A percentile compares a stretch with the other conserved stretches of the same genome.
These are phyloP conservation scores for Microbotryomycetes sp. DNA, from an alignment of 1,284 basidiomycete genomes.

Conservation along the genomic window DNA sequence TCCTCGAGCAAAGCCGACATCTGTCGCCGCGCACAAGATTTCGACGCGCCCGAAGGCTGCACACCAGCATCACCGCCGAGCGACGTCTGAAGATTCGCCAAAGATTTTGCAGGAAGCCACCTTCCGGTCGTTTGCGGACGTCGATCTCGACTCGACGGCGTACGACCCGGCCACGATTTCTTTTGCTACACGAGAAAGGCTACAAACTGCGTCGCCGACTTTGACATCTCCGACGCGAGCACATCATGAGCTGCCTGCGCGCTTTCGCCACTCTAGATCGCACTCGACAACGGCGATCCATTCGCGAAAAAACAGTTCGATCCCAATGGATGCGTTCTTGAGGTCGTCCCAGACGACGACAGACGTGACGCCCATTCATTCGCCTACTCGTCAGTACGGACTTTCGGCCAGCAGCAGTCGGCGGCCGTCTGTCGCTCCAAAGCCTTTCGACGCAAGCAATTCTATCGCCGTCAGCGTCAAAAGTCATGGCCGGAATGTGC, in stretches of 20 bases:
- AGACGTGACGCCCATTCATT: constrained; percentile 1
- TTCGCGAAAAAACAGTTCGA: not conserved
- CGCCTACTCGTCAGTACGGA: not conserved
- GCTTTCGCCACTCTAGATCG: not conserved
- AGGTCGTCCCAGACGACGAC: not conserved
- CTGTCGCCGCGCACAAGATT: not conserved
- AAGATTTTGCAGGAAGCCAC: constrained; percentile 5
- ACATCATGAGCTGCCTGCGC: not conserved
- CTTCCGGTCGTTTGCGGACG: not conserved
- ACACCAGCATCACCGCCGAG: constrained; percentile 3
- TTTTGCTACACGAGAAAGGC: not conserved
- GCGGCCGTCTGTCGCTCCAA: not conserved
- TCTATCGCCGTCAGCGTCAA: constrained; percentile 12
- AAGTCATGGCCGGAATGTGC: not conserved
- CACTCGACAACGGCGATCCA: not conserved
- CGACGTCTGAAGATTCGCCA: constrained; percentile 14
- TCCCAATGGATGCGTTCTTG: not conserved
- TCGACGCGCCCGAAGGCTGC: not conserved
- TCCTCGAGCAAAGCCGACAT: not conserved
- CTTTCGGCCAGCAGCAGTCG: not conserved
- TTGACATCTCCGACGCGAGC: not conserved
- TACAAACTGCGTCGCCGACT: not conserved
- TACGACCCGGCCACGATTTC: not conserved
- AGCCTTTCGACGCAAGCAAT: not conserved
- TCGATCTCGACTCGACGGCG: not conserved